These are phyloP conservation scores for Pyricularia pennisetigena DNA, from an alignment of 2,329 filamentous ascomycete genomes.

Conservation along the genomic window DNA sequence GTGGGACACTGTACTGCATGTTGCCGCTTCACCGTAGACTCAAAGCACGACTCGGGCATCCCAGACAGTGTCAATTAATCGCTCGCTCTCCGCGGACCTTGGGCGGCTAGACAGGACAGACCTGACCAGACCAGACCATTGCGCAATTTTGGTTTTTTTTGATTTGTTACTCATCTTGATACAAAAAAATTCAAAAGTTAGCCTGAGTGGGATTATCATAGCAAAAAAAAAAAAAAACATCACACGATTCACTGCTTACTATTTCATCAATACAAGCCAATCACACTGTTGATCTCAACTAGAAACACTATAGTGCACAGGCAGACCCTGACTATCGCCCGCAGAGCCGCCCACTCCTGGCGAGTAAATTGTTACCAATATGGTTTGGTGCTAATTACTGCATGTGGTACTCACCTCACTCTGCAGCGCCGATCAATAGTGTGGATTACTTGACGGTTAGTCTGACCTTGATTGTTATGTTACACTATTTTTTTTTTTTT, in stretches of 20 bases:
- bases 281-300: background rate
- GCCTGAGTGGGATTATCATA: background rate
- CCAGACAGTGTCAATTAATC: background rate
- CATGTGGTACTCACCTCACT: background rate
- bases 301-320: background rate
- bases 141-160: too few relatives aligned
- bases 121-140: too few relatives aligned
- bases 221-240: background rate
- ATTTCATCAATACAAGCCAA: background rate
- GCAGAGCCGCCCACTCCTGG: background rate
- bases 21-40: background rate
- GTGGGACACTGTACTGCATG: background rate
- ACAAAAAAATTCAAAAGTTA: background rate
- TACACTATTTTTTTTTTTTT: background rate
- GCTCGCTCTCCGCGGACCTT: too few relatives aligned
- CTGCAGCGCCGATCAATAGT: background rate
- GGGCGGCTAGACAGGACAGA: too few relatives aligned
- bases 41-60: background rate
- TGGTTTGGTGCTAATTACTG: background rate
- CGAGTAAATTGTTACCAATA: background rate
- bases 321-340: background rate
- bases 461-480: background rate
- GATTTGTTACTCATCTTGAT: background rate
- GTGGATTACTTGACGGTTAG: background rate
- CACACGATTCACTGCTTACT: background rate